A percentile compares a stretch with the other conserved stretches of the same genome.
These are phyloP conservation scores for Lactuca sativa DNA, from an alignment of 129 eudicot species.

Conservation along the genomic window DNA sequence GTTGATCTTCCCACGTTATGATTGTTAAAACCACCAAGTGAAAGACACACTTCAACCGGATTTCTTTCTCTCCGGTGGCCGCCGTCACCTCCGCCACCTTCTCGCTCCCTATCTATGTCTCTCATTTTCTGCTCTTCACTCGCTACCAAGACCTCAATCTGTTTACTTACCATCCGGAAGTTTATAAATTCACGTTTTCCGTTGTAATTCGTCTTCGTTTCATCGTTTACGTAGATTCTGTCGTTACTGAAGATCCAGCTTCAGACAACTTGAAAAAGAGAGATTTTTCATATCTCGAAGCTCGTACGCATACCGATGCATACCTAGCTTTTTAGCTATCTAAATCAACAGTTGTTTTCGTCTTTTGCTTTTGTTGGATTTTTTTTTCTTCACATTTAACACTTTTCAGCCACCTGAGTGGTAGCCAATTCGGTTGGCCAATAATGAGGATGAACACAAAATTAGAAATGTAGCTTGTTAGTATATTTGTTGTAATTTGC, in stretches of 20 bases:
- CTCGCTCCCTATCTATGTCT: background rate
- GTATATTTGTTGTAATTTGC: background rate
- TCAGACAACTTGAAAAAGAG: constrained; percentile 17
- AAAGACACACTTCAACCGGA: constrained; percentile 23
- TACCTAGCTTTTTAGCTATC: background rate
- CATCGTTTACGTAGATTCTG: constrained; percentile 9
- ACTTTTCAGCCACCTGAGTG: background rate
- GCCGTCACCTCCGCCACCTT: constrained; percentile 18
- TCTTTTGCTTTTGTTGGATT: background rate
- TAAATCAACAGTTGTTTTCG: background rate
- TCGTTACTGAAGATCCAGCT: constrained; percentile 18
- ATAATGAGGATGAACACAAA: background rate
- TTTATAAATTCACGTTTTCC: background rate
- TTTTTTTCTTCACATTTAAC: background rate
- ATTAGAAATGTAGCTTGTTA: constrained; percentile 27
- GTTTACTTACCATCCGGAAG: background rate
- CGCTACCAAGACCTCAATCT: background rate
- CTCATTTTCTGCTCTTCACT: background rate
- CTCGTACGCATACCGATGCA: constrained; percentile 10
- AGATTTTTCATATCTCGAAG: constrained; percentile 20
- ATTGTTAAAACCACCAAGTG: constrained; percentile 20
- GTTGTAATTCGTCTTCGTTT: background rate
- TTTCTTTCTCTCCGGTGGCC: constrained; percentile 10
- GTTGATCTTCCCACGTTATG: constrained; percentile 75
- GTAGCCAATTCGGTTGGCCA: background rate